Conservation (phyloP, 805 yeast species). For the Wickerhamiella siamensis region DNA sequence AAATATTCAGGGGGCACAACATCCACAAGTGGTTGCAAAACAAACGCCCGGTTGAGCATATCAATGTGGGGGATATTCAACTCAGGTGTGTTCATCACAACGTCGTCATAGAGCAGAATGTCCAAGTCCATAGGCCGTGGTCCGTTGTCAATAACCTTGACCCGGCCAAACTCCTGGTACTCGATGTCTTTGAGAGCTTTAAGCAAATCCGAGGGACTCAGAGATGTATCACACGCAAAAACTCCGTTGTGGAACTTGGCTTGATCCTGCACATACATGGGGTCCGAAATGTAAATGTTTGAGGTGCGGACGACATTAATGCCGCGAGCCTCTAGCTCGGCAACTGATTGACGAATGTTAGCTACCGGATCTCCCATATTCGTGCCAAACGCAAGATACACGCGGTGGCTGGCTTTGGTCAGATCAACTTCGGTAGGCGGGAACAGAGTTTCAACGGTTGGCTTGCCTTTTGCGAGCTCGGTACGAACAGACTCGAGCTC, state of each 20-base stretch:
- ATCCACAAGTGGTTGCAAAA: conserved; percentile 77
- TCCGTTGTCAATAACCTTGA: conserved; percentile 74
- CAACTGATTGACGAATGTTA: conserved; percentile 46
- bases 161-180: conserved; percentile 51
- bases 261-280: conserved; percentile 82
- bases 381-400: conserved; percentile 78
- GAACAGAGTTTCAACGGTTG: conserved; percentile 9
- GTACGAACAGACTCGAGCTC: background rate
- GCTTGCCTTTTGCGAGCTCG: background rate
- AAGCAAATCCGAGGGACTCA: conserved; percentile 53
- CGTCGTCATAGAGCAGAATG: conserved; percentile 53
- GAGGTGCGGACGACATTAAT: conserved; percentile 49
- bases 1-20: conserved; percentile 46
- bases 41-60: conserved; percentile 84
- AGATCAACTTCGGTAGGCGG: conserved; percentile 13
- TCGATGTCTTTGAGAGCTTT: conserved; percentile 59
- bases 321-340: conserved; percentile 29
- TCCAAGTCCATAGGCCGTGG: conserved; percentile 89
- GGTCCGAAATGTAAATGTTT: conserved; percentile 72
- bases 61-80: conserved; percentile 74
- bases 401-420: conserved; percentile 30
- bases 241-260: conserved; percentile 76
- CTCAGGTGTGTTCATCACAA: conserved; percentile 39
- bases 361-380: conserved; percentile 59
- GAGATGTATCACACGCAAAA: conserved; percentile 43